Conservation (phyloP, 1,139 yeast species). For the Komagataea norvegica region DNA sequence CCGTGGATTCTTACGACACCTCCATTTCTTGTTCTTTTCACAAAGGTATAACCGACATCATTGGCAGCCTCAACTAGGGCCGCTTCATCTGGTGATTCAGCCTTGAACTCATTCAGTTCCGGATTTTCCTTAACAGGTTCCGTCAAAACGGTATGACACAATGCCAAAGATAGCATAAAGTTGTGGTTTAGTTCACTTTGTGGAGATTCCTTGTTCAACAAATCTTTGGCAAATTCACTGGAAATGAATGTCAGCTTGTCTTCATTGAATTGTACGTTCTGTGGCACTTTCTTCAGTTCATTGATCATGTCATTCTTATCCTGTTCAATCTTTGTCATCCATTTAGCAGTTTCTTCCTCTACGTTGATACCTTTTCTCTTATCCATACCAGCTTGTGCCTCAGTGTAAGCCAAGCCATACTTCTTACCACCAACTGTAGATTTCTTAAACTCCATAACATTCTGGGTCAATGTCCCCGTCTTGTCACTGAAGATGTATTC, state of each 20-base stretch:
- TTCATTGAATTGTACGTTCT: conserved; percentile 52
- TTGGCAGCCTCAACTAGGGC: conserved; percentile 93
- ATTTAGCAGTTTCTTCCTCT: conserved; percentile 59
- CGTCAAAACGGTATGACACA: conserved; percentile 90
- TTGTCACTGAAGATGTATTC: conserved; percentile 95
- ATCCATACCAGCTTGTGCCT: conserved; percentile 88
- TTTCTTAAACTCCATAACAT: conserved; percentile 94
- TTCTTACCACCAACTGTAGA: conserved; percentile 84
- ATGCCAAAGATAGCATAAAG: conserved; percentile 82
- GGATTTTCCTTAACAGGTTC: conserved; percentile 58
- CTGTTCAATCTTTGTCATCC: conserved; percentile 53
- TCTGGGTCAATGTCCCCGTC: conserved; percentile 95
- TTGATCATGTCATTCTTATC: conserved; percentile 67
- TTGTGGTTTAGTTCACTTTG: conserved; percentile 55
- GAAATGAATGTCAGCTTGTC: conserved; percentile 76
- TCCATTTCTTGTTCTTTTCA: conserved; percentile 69
- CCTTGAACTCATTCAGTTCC: conserved; percentile 61
- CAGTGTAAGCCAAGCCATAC: conserved; percentile 94
- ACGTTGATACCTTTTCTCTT: conserved; percentile 83
- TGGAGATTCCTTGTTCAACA: conserved; percentile 49
- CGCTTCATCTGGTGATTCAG: conserved; percentile 98
- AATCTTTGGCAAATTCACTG: conserved; percentile 53
- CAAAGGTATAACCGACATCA: conserved; percentile 82
- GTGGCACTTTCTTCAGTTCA: conserved; percentile 41
- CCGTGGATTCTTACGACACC: conserved; percentile 74